Base-by-base conservation (phyloP, 108 stramenopile species). In the Skeletonema menzelii region DNA sequence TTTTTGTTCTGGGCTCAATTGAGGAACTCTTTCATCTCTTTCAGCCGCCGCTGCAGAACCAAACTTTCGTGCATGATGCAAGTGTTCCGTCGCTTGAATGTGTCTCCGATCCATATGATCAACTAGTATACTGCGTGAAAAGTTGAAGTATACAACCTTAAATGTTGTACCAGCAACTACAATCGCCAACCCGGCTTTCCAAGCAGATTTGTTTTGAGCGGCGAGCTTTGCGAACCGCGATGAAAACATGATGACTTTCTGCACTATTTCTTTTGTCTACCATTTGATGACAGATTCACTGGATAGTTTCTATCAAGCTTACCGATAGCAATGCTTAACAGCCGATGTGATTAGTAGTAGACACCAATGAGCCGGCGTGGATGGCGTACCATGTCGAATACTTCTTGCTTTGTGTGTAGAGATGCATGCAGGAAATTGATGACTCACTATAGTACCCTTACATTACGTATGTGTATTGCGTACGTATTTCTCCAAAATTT, bases 61-160 rank as follows among this genome's bases (percentile, higher is more conserved):
- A 70, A 85, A 90, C 47, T 87, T 68, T 31, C 77, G 58, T 7
- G 87, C 83, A n/a, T 86, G 84, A 24, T 75, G 70, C 53, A 86
- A 75, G 63, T 90, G 81, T 61, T 82, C 83, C 12, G 85, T 86
- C 14, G 89, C 89, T 44, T 73, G 63, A 0, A 82, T n/a, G 62
- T 90, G 89, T 8, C 75, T 49, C 28, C 59, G 67, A 22, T 84
- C 77, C 71, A 84, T 87, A 57, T 80, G 68, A 1, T 90, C 83
- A 1, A 88, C 77, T 57, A 90, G 30, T 17, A 87, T 22, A 19
- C 76, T 80, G 13, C 89, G 79, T 15, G 87, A 87, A 59, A 84
- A 85, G 55, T 84, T 69, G 62, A 90, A 90, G 53, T 90, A 90
- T 22, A 69, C 59, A 13, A 79, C 73, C 78, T 88, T 88, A 68